phyloP scores from a whole-genome alignment of 140 eudicot genomes.

The Erigeron philadelphicus region DNA sequence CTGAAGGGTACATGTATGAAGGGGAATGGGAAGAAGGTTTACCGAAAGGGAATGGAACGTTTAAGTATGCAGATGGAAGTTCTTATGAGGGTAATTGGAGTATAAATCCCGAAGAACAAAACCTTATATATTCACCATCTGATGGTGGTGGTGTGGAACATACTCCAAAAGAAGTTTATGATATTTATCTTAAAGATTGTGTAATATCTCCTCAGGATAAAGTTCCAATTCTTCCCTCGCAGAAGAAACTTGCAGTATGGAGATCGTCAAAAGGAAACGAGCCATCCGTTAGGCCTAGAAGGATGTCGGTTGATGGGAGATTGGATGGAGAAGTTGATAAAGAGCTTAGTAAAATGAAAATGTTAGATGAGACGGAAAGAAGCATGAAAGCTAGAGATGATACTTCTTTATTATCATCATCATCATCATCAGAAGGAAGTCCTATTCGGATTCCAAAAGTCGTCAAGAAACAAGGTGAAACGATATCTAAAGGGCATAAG shows the following conservation, averaged over 20 bases:
- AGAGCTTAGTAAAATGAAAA: conserved; percentile 42
- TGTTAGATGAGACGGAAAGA: conserved; percentile 35
- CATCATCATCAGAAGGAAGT: conserved; percentile 37
- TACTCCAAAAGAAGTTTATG: conserved; percentile 60
- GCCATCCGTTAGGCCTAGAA: conserved; percentile 45
- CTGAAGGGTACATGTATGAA: conserved; percentile 55
- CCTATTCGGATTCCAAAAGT: conserved; percentile 54
- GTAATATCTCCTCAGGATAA: conserved; percentile 54
- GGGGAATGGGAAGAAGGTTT: conserved; percentile 81
- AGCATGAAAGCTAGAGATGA: conserved; percentile 39
- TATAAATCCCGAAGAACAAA: conserved; percentile 50
- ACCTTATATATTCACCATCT: conserved; percentile 40
- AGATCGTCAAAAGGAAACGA: conserved; percentile 58
- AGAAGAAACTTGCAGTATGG: conserved; percentile 85
- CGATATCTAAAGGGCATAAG: conserved; percentile 79
- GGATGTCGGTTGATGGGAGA: conserved; percentile 82
- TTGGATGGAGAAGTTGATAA: conserved; percentile 46
- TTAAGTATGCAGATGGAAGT: conserved; percentile 53
- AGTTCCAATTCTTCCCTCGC: conserved; percentile 71
- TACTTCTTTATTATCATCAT: conserved; percentile 25
- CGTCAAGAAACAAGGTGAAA: conserved; percentile 81
- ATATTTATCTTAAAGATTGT: conserved; percentile 41
- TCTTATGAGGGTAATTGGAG: conserved; percentile 71
- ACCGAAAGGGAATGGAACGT: conserved; percentile 72
- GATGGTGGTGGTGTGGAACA: conserved; percentile 38